Conservation (phyloP, 2,329 filamentous ascomycete species). For the Paraconiothyrium sp. region DNA sequence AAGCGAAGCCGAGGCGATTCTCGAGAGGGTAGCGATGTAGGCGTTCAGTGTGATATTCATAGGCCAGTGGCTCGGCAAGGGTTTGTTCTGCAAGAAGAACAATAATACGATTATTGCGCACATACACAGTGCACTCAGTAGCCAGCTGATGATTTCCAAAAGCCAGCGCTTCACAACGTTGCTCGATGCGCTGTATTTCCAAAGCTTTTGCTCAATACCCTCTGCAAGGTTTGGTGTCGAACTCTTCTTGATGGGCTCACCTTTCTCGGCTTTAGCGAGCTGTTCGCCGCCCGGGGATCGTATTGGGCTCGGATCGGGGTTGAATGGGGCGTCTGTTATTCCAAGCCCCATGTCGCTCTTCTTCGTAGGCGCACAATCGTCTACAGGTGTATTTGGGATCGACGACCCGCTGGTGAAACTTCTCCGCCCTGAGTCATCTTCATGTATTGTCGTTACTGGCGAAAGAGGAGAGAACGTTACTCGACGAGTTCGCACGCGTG, state of each 20-base stretch:
- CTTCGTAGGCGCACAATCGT: not conserved
- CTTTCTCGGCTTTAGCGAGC: conserved; percentile 13
- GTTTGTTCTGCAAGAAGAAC: conserved; percentile 13
- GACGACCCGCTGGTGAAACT: conserved; percentile 14
- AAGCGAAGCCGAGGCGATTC: conserved; percentile 21
- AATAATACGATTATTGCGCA: conserved; percentile 19
- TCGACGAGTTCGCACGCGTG: conserved; percentile 17
- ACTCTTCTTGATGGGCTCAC: conserved; percentile 1
- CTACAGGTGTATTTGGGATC: conserved; percentile 15
- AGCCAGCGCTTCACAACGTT: conserved; percentile 20
- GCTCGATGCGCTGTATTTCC: conserved; percentile 15
- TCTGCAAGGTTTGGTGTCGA: conserved; percentile 13
- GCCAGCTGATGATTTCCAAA: conserved; percentile 24
- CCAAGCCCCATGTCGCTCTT: conserved; percentile 10
- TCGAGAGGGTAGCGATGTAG: conserved; percentile 25
- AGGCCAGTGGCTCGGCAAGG: conserved; percentile 16
- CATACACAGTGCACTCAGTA: conserved; percentile 22
- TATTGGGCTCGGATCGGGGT: conserved; percentile 13
- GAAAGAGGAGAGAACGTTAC: conserved; percentile 14
- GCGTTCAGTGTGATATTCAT: conserved; percentile 26
- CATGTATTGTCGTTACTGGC: conserved; percentile 12
- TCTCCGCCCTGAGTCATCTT: conserved; percentile 10
- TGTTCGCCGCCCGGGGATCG: conserved; percentile 8
- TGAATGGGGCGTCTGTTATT: conserved; percentile 10
- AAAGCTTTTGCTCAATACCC: conserved; percentile 13